Evolutionary conservation across 1,139 yeast species (phyloP).

Genomic region (Zhuliangozyma blackwelliae): DNA sequence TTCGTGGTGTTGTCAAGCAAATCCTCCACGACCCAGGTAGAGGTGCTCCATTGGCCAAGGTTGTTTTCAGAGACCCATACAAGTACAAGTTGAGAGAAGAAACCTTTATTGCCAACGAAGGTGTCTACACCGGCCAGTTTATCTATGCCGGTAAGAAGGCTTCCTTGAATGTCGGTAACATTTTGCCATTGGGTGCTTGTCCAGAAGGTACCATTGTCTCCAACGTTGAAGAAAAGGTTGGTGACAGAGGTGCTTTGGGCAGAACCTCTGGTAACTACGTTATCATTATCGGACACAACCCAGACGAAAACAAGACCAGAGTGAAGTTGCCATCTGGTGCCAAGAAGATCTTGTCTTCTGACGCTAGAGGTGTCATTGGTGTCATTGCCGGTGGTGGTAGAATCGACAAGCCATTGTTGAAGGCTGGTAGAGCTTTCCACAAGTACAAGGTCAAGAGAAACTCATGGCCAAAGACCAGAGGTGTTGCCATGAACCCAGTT

Average conservation of each 20-base stretch:
- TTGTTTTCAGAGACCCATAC: slow-evolving; percentile 99
- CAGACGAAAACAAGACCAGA: slow-evolving; percentile 98
- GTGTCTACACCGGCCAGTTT: slow-evolving; percentile 99
- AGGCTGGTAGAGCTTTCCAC: slow-evolving; percentile 99
- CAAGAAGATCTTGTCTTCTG: slow-evolving; percentile 91
- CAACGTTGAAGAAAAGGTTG: slow-evolving; percentile 98
- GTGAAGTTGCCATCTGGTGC: slow-evolving; percentile 99
- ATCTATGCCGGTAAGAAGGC: slow-evolving; percentile 99
- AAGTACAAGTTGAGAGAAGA: slow-evolving; percentile 96
- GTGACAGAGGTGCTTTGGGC: slow-evolving; percentile 99
- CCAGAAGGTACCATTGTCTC: slow-evolving; percentile 99
- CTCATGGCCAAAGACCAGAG: slow-evolving; percentile 99
- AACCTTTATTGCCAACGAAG: slow-evolving; percentile 99
- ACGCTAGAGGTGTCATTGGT: slow-evolving; percentile 99
- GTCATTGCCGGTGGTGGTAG: slow-evolving; percentile 99
- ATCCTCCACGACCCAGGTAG: slow-evolving; percentile 99
- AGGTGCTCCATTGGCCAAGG: slow-evolving; percentile 99
- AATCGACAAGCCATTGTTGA: slow-evolving; percentile 97
- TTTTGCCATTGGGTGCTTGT: slow-evolving; percentile 92
- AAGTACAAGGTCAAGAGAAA: slow-evolving; percentile 98
- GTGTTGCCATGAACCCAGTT: slow-evolving; percentile 99
- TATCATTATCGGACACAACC: slow-evolving; percentile 98
- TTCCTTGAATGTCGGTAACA: slow-evolving; percentile 94
- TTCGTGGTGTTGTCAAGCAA: slow-evolving; percentile 98
- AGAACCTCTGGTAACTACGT: slow-evolving; percentile 99